phyloP scores from a whole-genome alignment of 805 yeast species.

The Lipomyces japonicus region DNA sequence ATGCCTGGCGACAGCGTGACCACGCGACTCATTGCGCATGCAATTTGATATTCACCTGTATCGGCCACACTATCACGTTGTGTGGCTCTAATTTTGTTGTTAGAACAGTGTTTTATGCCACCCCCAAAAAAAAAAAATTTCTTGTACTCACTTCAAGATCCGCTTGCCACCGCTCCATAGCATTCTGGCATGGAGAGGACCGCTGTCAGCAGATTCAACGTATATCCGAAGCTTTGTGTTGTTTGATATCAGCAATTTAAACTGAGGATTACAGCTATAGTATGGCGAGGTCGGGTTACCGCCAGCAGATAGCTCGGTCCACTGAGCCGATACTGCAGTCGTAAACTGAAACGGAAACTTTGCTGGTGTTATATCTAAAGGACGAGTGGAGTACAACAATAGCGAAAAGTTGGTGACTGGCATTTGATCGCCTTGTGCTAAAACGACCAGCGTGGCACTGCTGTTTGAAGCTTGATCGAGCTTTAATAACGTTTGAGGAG shows the following conservation, averaged over 20 bases:
- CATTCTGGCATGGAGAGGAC: slow-evolving; percentile 13
- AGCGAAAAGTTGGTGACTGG: slow-evolving; percentile 9
- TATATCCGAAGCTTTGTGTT: slow-evolving; percentile 10
- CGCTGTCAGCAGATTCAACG: slow-evolving; percentile 5
- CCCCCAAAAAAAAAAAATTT: no score
- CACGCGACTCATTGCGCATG: slow-evolving; percentile 9
- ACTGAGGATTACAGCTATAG: slow-evolving; percentile 23
- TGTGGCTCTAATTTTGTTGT: slow-evolving; percentile 12
- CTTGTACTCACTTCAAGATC: slow-evolving; percentile 10
- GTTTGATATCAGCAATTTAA: slow-evolving; percentile 7
- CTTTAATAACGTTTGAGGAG: slow-evolving; percentile 14
- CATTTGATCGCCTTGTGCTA: not conserved
- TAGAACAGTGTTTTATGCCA: no score
- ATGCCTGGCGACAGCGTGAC: slow-evolving; percentile 11
- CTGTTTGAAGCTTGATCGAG: slow-evolving; percentile 14
- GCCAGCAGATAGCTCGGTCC: slow-evolving; percentile 27
- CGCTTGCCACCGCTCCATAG: slow-evolving; percentile 24
- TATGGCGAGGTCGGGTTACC: slow-evolving; percentile 15
- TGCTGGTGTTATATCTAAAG: slow-evolving; percentile 3
- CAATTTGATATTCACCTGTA: slow-evolving; percentile 21
- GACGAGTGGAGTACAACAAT: slow-evolving; percentile 18
- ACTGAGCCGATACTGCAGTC: slow-evolving; percentile 8
- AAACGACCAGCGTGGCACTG: slow-evolving; percentile 12
- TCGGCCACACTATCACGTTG: slow-evolving; percentile 14
- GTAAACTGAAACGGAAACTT: not conserved